phyloP scores from a whole-genome alignment of 768 basidiomycete species.

The Lentinula sp. region DNA sequence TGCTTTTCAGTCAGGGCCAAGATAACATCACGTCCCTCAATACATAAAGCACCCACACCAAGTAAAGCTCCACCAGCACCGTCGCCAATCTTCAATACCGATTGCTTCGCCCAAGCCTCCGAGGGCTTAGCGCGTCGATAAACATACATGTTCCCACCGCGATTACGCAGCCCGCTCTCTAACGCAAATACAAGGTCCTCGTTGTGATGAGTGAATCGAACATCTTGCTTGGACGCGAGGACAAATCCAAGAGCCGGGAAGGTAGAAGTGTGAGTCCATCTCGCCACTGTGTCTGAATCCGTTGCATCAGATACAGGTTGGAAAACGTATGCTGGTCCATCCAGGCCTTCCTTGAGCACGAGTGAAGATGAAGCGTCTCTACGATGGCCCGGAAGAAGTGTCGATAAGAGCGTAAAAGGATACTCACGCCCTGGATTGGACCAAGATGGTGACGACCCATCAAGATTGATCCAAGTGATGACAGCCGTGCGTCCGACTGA shows the following conservation, averaged over 20 bases:
- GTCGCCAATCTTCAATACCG: constrained; percentile 70
- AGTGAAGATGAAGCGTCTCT: constrained; percentile 29
- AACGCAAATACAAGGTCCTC: constrained; percentile 67
- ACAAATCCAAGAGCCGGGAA: constrained; percentile 91
- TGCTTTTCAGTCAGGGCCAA: constrained; percentile 75
- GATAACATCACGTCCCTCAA: constrained; percentile 33
- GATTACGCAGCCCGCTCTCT: constrained; percentile 63
- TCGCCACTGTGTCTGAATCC: constrained; percentile 15
- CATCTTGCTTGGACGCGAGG: constrained; percentile 86
- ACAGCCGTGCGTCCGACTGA: constrained; percentile 60
- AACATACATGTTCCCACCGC: constrained; percentile 81
- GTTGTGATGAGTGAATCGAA: constrained; percentile 79
- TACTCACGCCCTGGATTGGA: constrained; percentile 22
- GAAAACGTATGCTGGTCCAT: constrained; percentile 55
- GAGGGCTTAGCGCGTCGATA: constrained; percentile 54
- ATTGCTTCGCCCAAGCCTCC: constrained; percentile 70
- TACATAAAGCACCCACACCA: constrained; percentile 57
- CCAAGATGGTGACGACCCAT: constrained; percentile 43
- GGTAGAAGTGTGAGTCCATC: constrained; percentile 77
- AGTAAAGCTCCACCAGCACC: constrained; percentile 68
- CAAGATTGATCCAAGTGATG: constrained; percentile 60
- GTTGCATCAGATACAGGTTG: neutral
- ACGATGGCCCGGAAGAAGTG: constrained; percentile 52
- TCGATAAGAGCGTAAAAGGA: constrained; percentile 58
- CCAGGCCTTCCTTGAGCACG: constrained; percentile 65